Evolutionary conservation across 176 grass and related monocot species (phyloP).

Genomic region (Bothriochloa decipiens): DNA sequence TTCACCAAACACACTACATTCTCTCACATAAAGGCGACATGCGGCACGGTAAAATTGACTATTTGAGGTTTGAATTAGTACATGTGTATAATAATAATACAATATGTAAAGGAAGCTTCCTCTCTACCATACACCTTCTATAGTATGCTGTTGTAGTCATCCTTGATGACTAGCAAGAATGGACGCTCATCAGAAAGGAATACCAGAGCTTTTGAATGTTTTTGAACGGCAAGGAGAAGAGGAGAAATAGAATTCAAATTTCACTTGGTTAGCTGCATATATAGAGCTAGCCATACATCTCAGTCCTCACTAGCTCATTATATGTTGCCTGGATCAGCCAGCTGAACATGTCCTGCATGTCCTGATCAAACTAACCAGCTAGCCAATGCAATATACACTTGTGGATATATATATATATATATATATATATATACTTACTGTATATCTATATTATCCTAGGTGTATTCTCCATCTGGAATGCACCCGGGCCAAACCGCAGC

Average conservation of each 20-base stretch:
- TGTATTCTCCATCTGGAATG: no score
- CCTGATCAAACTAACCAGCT: not conserved
- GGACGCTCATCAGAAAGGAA: not conserved
- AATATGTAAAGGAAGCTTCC: slow-evolving; percentile 33
- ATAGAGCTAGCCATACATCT: slow-evolving; percentile 3
- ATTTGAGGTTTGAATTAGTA: slow-evolving; percentile 23
- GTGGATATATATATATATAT: not conserved
- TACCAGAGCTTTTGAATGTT: not conserved
- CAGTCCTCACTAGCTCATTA: not conserved
- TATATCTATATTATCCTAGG: no score
- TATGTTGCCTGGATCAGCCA: not conserved
- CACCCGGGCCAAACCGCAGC: no score
- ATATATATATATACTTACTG: no score
- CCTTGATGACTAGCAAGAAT: not conserved
- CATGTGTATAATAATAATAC: not conserved
- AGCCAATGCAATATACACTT: not conserved
- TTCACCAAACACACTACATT: slow-evolving; percentile 44
- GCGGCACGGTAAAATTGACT: slow-evolving; percentile 20
- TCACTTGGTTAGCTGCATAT: not conserved
- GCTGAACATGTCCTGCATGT: not conserved
- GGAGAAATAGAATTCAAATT: not conserved
- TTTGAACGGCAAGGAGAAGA: slow-evolving; percentile 28
- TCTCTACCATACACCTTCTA: slow-evolving; percentile 8
- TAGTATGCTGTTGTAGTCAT: not conserved
- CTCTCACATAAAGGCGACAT: not conserved